Conservation (phyloP, 306 rosid genomes). For the Leucaena leucocephala region DNA sequence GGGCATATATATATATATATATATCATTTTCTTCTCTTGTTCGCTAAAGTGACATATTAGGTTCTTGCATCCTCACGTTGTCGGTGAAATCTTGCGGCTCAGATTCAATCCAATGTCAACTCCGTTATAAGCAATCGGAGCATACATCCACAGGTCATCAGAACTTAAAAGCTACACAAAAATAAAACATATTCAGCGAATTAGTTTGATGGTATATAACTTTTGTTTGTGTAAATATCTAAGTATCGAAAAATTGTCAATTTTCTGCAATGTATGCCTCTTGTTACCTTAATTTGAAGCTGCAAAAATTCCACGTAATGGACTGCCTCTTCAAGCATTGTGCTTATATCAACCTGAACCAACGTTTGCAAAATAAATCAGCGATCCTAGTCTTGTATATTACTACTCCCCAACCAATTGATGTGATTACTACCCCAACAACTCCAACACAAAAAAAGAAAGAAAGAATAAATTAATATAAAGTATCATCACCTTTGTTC, state of each 20-base stretch:
- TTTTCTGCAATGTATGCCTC: neutral
- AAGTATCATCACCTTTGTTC: conserved; percentile 66
- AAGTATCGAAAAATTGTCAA: neutral
- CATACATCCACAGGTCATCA: conserved; percentile 92
- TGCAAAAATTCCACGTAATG: conserved; percentile 90
- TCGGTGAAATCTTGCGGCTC: conserved; percentile 47
- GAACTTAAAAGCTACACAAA: conserved; percentile 80
- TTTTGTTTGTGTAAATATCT: neutral
- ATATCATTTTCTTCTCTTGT: neutral
- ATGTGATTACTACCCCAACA: neutral
- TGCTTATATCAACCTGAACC: conserved; percentile 85
- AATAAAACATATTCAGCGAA: neutral
- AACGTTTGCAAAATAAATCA: conserved; percentile 26
- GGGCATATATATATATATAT: conserved; percentile 22
- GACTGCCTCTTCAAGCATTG: conserved; percentile 98
- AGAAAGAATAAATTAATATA: neutral
- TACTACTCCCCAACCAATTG: neutral
- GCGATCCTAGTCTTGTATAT: neutral
- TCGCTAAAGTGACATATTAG: conserved; percentile 6
- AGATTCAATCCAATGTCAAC: conserved; percentile 74
- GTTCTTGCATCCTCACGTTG: conserved; percentile 44
- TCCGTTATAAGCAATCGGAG: conserved; percentile 92
- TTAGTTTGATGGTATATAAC: neutral
- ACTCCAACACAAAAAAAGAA: neutral
- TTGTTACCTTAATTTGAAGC: conserved; percentile 86